Conservation (phyloP, 371 early-diverging fungal species). For the Mucor lusitanicus region DNA sequence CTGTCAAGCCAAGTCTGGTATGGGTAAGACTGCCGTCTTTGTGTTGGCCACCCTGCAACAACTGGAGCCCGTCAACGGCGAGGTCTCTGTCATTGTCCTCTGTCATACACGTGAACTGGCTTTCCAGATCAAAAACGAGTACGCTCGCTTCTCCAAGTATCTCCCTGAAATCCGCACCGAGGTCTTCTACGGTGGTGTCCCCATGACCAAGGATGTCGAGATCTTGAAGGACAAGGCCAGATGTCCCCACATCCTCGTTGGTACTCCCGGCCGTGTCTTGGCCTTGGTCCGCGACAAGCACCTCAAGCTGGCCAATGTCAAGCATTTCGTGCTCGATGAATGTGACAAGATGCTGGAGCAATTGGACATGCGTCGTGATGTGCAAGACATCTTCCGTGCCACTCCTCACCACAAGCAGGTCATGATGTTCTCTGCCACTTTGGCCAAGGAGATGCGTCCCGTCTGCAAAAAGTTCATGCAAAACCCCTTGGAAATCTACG, state of each 20-base stretch:
- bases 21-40: slow-evolving; percentile 99
- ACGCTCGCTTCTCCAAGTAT: slow-evolving; percentile 92
- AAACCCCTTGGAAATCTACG: slow-evolving; percentile 95
- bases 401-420: slow-evolving; percentile 98
- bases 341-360: slow-evolving; percentile 97
- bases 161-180: slow-evolving; percentile 92
- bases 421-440: slow-evolving; percentile 98
- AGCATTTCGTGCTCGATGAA: slow-evolving; percentile 99
- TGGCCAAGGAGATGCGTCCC: slow-evolving; percentile 89
- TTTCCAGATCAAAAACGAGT: slow-evolving; percentile 97
- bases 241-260: slow-evolving; percentile 95
- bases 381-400: slow-evolving; percentile 94
- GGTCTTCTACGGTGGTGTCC: slow-evolving; percentile 92
- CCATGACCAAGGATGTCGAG: slow-evolving; percentile 79
- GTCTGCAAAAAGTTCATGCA: slow-evolving; percentile 98
- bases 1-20: slow-evolving; percentile 99
- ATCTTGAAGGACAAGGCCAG: slow-evolving; percentile 78
- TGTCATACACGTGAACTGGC: slow-evolving; percentile 98
- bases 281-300: slow-evolving; percentile 85
- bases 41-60: slow-evolving; percentile 97
- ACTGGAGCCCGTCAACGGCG: slow-evolving; percentile 81
- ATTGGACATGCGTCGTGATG: slow-evolving; percentile 95
- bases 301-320: slow-evolving; percentile 80
- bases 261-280: slow-evolving; percentile 97
- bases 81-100: slow-evolving; percentile 88